Evolutionary conservation across 2,329 filamentous ascomycete species (phyloP).

Genomic region (Claviceps capensis): DNA sequence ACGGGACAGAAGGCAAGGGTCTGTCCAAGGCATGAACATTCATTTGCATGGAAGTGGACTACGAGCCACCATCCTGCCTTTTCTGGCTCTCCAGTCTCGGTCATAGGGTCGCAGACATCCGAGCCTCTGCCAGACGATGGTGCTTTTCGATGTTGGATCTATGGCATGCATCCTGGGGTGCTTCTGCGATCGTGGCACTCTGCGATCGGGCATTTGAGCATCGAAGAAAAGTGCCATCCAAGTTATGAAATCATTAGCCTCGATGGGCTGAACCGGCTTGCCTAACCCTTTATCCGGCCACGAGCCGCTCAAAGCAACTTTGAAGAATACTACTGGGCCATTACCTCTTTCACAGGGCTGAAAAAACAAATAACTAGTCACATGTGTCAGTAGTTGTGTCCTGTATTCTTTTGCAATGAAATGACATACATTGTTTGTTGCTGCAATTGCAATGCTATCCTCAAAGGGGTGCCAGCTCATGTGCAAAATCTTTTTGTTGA

Average conservation of each 20-base stretch:
- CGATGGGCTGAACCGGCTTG: not conserved
- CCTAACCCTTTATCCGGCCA: not conserved
- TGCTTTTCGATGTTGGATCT: not conserved
- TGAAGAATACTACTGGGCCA: not conserved
- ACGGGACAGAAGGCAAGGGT: not conserved
- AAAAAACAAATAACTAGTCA: constrained; percentile 61
- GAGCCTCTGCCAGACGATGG: not conserved
- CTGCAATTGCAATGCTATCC: constrained; percentile 98
- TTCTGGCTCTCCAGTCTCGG: not conserved
- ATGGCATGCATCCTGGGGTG: constrained; percentile 1
- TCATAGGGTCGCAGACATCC: not conserved
- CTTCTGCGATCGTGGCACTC: not conserved
- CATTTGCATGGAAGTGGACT: not conserved
- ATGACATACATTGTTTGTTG: constrained; percentile 87
- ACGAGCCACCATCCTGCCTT: not conserved
- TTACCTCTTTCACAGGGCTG: constrained; percentile 43
- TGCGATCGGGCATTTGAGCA: not conserved
- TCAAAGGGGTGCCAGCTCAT: constrained; percentile 99
- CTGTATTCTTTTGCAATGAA: not conserved
- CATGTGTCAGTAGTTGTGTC: constrained; percentile 8
- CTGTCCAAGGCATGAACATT: not conserved
- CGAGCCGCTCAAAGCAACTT: not conserved
- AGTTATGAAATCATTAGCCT: not conserved
- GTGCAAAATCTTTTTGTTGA: constrained; percentile 99
- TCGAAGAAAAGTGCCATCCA: not conserved